These are phyloP conservation scores for Lindgomyces ingoldianus DNA, from an alignment of 495 filamentous ascomycete genomes.

Conservation along the genomic window DNA sequence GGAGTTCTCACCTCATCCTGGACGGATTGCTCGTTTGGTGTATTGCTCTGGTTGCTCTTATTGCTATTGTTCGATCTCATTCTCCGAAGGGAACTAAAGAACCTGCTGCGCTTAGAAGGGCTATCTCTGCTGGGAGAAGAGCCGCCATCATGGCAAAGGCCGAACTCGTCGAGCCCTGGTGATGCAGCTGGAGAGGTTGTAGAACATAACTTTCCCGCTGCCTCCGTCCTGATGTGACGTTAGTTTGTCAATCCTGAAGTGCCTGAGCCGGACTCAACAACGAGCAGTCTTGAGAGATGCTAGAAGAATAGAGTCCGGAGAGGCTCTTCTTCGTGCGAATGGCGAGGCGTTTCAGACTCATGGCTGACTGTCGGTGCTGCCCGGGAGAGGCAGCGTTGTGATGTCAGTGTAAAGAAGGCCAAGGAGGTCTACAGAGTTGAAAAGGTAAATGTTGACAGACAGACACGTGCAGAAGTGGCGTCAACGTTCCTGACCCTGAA, in stretches of 20 bases:
- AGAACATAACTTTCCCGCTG: not conserved
- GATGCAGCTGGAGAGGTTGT: not conserved
- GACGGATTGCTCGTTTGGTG: not conserved
- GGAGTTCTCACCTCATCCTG: not conserved
- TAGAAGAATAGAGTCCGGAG: constrained; percentile 23
- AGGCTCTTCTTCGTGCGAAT: constrained; percentile 32
- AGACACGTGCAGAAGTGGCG: not conserved
- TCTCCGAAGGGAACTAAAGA: constrained; percentile 11
- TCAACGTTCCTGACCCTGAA: constrained; percentile 10
- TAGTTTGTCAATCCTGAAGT: not conserved
- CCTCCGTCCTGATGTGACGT: not conserved
- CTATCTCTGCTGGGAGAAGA: constrained; percentile 9
- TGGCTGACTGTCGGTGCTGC: constrained; percentile 11
- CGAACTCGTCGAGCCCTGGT: constrained; percentile 1
- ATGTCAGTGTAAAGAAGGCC: not conserved
- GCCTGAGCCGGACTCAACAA: not conserved
- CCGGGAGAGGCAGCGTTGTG: not conserved
- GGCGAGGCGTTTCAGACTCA: constrained; percentile 24
- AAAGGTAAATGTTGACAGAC: not conserved
- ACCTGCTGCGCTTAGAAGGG: constrained; percentile 11
- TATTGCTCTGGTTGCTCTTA: not conserved
- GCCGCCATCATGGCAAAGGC: not conserved
- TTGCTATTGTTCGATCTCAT: constrained; percentile 1
- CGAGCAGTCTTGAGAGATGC: not conserved
- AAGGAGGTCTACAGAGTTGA: not conserved